Percentiles rank a stretch among this genome's conserved stretches.
Conservation (phyloP, 805 yeast genomes). For the Ogataea sp. region DNA sequence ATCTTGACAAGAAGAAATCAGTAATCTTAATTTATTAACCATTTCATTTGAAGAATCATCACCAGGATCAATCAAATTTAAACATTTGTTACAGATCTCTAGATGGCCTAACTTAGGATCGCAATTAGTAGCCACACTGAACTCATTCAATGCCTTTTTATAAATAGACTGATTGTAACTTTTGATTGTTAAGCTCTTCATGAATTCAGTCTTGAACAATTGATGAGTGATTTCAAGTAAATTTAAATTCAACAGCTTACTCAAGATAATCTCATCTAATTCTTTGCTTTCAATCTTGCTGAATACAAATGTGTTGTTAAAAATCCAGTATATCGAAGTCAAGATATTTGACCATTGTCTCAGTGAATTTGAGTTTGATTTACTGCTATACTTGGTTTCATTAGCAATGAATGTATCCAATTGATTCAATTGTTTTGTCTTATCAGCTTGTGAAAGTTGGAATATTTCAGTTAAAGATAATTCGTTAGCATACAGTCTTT, state of each 20-base stretch:
- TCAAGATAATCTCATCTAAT: slow-evolving; percentile 15
- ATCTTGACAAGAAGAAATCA: slow-evolving; percentile 15
- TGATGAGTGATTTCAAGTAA: slow-evolving; percentile 11
- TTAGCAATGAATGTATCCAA: slow-evolving; percentile 17
- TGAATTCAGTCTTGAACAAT: slow-evolving; percentile 11
- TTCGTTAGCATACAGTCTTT: slow-evolving; percentile 18
- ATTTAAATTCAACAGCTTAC: slow-evolving; percentile 14
- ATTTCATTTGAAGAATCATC: neutral
- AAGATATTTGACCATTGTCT: slow-evolving; percentile 18
- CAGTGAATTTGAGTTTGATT: slow-evolving; percentile 3
- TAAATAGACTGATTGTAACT: slow-evolving; percentile 5
- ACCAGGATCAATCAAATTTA: slow-evolving; percentile 8
- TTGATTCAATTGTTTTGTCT: slow-evolving; percentile 15
- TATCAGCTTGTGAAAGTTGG: slow-evolving; percentile 10
- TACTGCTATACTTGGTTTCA: slow-evolving; percentile 10
- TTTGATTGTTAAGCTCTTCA: slow-evolving; percentile 6
- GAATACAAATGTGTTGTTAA: slow-evolving; percentile 17
- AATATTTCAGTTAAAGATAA: slow-evolving; percentile 18
- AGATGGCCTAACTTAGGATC: slow-evolving; percentile 19
- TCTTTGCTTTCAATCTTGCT: slow-evolving; percentile 12
- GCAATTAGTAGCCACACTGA: slow-evolving; percentile 21
- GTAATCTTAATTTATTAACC: slow-evolving; percentile 4
- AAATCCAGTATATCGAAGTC: slow-evolving; percentile 21
- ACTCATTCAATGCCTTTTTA: slow-evolving; percentile 18
- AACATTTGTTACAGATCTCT: slow-evolving; percentile 14